Evolutionary conservation across 2,329 filamentous ascomycete genomes (phyloP), one percentile per base, ranked within the genome.

Genomic region (Aspergillus puulaauensis): DNA sequence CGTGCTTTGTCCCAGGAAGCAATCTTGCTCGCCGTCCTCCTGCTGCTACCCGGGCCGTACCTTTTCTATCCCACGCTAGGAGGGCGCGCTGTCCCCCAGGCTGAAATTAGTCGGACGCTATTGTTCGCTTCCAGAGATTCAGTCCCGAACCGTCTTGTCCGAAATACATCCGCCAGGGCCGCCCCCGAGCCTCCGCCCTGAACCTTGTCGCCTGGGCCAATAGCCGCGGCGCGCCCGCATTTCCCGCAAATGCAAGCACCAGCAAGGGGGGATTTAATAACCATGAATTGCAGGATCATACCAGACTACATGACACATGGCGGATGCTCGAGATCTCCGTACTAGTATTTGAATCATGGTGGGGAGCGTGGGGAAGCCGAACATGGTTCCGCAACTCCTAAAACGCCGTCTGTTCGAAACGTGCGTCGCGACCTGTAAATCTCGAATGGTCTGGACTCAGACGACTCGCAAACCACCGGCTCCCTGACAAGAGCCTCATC

Each of bases 11-110:
- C 9, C 15, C 14, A 46, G 44, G 43, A 46, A 46, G 15, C 48
- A 24, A 15, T 11, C 70, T 4, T 82, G 82, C 64, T 83, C 27
- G 27, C 35, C 35, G 4, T 37, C 5, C 6, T 15, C 35, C 35
- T n/a, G 15, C 35, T 37, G 35, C 35, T 37, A n/a, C 15, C 35
- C 35, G 35, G 35, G 35, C 35, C 35, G 35, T 37, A 14, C 14
- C 35, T 37, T 15, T n/a, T 14, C 15, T 35, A 24, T 24, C 7
- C 23, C 33, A 35, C 33, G 33, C 33, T 35, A 35, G 35, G 6
- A n/a, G 35, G 15, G 15, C 4, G 6, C 12, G 14, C 35, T 15
- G 14, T n/a, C 35, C 15, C 35, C 35, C 35, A 37, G 15, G 35
- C 15, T n/a, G 15, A 37, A 7, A n/a, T 37, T n/a, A n/a, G 35